phyloP scores from a whole-genome alignment of 2,329 filamentous ascomycete genomes.

The Neofusicoccum umdonicola region DNA sequence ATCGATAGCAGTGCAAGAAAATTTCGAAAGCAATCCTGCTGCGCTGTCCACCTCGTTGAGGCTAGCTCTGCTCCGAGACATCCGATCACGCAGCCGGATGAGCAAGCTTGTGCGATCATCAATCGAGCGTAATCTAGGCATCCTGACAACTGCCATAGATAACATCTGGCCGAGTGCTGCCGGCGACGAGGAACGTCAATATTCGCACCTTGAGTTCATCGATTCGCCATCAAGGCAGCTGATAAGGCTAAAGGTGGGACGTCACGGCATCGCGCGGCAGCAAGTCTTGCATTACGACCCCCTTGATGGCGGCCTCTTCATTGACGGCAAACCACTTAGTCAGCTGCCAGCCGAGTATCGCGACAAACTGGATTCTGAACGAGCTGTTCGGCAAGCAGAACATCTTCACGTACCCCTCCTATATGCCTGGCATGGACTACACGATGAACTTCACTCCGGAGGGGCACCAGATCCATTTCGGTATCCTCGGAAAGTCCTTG shows the following conservation, averaged over 20 bases:
- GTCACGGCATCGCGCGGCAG: conserved; percentile 19
- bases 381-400: conserved; percentile 55
- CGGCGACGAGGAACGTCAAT: conserved; percentile 17
- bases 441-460: conserved; percentile 38
- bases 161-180: conserved; percentile 44
- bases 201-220: conserved; percentile 25
- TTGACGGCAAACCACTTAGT: conserved; percentile 50
- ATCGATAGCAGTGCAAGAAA: conserved; percentile 50
- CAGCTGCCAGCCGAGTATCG: conserved; percentile 55
- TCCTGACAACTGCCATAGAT: conserved; percentile 38
- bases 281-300: conserved; percentile 46
- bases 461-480: conserved; percentile 55
- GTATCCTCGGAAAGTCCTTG: conserved; percentile 41
- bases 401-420: conserved; percentile 54
- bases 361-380: conserved; percentile 42
- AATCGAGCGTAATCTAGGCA: conserved; percentile 29
- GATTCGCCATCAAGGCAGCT: background rate
- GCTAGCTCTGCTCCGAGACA: conserved; percentile 47
- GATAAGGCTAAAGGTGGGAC: background rate
- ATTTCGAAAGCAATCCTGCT: conserved; percentile 38
- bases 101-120: conserved; percentile 34
- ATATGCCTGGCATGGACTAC: conserved; percentile 54
- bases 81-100: conserved; percentile 44
- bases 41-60: conserved; percentile 35
- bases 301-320: conserved; percentile 48